Base-by-base conservation (phyloP, 495 filamentous ascomycete species). In the Hyaloscypha bicolor region DNA sequence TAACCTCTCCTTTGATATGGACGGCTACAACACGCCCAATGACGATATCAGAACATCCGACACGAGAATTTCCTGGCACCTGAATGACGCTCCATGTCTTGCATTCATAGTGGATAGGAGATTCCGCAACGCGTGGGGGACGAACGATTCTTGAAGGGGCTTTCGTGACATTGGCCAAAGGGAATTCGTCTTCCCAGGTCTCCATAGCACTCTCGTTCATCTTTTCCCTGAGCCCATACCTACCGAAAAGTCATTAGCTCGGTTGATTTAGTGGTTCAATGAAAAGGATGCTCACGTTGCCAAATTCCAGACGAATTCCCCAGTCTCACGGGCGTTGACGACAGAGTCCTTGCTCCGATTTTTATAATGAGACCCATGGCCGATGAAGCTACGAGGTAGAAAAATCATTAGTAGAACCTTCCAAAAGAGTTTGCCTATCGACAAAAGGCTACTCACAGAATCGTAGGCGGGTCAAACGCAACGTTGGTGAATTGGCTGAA, bases 401-500 rank as follows among this genome's bases (percentile, higher is more conserved):
- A 53, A 6, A 53, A n/a, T n/a, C 16, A 53, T 53, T 53, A 53
- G 51, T 53, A 53, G 51, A 53, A 53, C 51, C 22, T 6, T 53
- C 16, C 51, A 53, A 53, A 53, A 53, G 5, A 53, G 51, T 53
- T 53, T 53, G 5, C 16, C 16, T 4, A 19, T 53, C 51, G 22
- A 19, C 33, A 9, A 53, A 14, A 53, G 16, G 51, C 51, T 53
- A 53, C 51, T 53, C 22, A 53, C 51, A 72, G 59, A 55, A 72
- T 68, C 6, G 66, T 69, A 37, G 70, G 67, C 16, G 70, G 68
- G 42, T 69, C 67, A 61, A 72, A 72, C n/a, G 70, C 55, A n/a
- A 72, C 67, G 45, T 70, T 72, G 45, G 56, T 72, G 48, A 72
- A 70, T 64, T 70, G 70, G 55, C 67, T 70, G 37, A 65, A 72